Conservation (phyloP, 1,139 yeast species). For the Saccharomyces uvarum region DNA sequence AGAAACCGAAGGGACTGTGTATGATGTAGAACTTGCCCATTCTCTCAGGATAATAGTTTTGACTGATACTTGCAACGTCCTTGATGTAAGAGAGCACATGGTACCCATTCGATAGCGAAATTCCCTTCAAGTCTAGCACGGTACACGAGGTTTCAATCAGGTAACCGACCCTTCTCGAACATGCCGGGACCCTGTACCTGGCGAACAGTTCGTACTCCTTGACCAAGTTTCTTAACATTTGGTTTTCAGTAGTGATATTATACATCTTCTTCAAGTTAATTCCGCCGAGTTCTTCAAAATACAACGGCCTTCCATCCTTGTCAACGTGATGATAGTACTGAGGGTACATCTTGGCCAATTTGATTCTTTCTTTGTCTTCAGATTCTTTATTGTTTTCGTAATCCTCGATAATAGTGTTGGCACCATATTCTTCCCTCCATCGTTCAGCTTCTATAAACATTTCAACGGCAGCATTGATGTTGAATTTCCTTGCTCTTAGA, state of each 20-base stretch:
- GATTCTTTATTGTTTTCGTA: slow-evolving; percentile 38
- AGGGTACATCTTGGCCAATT: slow-evolving; percentile 82
- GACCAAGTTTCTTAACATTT: slow-evolving; percentile 87
- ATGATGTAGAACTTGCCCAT: slow-evolving; percentile 93
- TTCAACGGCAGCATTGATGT: slow-evolving; percentile 60
- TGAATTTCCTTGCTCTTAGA: slow-evolving; percentile 89
- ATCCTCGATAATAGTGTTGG: slow-evolving; percentile 73
- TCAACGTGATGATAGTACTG: slow-evolving; percentile 95
- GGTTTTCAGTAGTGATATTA: slow-evolving; percentile 84
- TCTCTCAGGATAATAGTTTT: slow-evolving; percentile 93
- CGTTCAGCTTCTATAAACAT: slow-evolving; percentile 82
- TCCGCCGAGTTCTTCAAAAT: slow-evolving; percentile 82
- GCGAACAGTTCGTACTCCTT: slow-evolving; percentile 94
- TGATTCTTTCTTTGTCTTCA: slow-evolving; percentile 53
- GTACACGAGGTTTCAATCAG: slow-evolving; percentile 92
- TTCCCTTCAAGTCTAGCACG: slow-evolving; percentile 86
- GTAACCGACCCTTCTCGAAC: slow-evolving; percentile 69
- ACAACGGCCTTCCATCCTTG: slow-evolving; percentile 90
- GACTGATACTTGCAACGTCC: slow-evolving; percentile 89
- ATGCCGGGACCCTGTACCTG: slow-evolving; percentile 77
- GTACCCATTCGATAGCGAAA: slow-evolving; percentile 70
- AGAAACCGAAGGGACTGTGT: slow-evolving; percentile 93
- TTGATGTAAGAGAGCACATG: slow-evolving; percentile 79
- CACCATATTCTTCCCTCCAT: slow-evolving; percentile 82
- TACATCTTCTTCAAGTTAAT: slow-evolving; percentile 84